Base-by-base conservation (phyloP, 1,284 basidiomycete species). In the Cerrena zonata region DNA sequence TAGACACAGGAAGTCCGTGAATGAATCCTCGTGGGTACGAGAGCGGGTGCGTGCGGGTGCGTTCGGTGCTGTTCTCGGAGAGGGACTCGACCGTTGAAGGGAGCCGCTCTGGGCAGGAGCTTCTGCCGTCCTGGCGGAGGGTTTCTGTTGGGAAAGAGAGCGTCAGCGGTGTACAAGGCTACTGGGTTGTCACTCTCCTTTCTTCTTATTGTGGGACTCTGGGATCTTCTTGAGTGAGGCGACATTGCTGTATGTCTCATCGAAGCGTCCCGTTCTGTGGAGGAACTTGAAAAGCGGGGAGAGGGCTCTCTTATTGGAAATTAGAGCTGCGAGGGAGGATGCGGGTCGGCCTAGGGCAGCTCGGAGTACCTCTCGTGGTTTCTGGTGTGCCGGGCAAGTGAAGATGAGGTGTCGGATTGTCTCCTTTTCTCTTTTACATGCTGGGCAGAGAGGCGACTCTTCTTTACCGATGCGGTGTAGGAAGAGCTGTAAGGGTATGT, bases 321-420 rank as follows among this genome's bases (percentile, higher is more conserved):
- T 43, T 2, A 57, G 41, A 22, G 5, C 13, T 27, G 38, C 7
- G 2, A 52, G 3, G 4, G 44, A 47, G 5, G 12, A 4, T 2
- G 46, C 41, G 13, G 15, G 15, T 3, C 27, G 11, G 3, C 53
- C 49, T 11, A 42, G 4, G 30, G 30, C 37, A 15, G 30, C 7
- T 7, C 19, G 26, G 10, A 12, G 30, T 36, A 51, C 15, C 5
- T 18, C 46, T 3, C 12, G 5, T 7, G 36, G 45, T 27, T 40
- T 3, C 10, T 44, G 30, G 10, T n/a, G n/a, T n/a, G 52, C 50
- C 0, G 58, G 57, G 53, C 65, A 67, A 0, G 46, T 23, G 5
- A 66, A 46, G 10, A 68, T 51, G 53, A 53, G 65, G 51, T 67
- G 65, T 2, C 18, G 11, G 5, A 65, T 60, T 0, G 60, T 60